These are phyloP conservation scores for Microdochium bolleyi DNA, from an alignment of 2,329 filamentous ascomycete species.

Conservation along the genomic window DNA sequence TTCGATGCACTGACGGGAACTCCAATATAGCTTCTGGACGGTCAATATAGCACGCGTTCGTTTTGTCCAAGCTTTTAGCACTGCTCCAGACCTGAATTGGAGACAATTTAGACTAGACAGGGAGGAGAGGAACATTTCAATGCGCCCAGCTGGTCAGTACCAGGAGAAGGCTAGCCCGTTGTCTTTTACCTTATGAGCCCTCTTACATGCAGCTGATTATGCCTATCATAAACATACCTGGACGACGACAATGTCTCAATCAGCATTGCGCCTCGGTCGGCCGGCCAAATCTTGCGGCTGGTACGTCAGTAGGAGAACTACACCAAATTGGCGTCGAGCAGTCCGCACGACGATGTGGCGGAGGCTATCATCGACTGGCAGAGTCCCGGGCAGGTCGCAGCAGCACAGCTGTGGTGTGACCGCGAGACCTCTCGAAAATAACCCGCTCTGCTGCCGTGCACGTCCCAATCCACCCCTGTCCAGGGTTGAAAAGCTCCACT, in stretches of 20 bases:
- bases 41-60: neutral
- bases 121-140: neutral
- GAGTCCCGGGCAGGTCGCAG: neutral
- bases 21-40: too few species aligned
- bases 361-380: neutral
- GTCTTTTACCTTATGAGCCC: neutral
- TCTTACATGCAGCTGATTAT: too few species aligned
- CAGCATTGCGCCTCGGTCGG: too few species aligned
- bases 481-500: neutral
- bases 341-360: neutral
- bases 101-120: too few species aligned
- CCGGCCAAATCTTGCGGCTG: neutral
- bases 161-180: neutral
- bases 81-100: neutral
- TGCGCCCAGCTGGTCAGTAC: neutral
- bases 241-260: too few species aligned
- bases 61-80: neutral
- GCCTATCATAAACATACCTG: too few species aligned
- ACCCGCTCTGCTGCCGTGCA: neutral
- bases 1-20: too few species aligned
- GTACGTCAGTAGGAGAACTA: neutral
- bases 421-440: neutral
- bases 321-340: neutral
- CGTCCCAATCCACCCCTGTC: neutral
- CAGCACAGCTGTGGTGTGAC: neutral